Percentiles rank a stretch among this genome's conserved stretches.
phyloP scores from a whole-genome alignment of 352 stramenopile species.

The Globisporangium emineosum region DNA sequence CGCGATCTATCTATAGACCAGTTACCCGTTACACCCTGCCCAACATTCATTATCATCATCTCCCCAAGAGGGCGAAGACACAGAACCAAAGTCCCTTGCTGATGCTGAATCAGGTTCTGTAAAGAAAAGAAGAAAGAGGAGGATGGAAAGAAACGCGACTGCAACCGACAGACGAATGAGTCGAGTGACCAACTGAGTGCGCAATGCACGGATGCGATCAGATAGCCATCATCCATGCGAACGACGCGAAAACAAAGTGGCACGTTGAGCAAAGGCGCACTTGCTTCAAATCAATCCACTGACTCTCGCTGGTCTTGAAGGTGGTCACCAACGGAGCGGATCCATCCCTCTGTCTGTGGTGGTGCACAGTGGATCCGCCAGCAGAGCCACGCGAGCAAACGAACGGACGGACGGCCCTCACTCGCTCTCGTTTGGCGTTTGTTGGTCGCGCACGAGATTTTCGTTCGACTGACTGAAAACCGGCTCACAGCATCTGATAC shows the following conservation, averaged over 20 bases:
- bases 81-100: neutral
- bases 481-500: constrained; percentile 7
- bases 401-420: neutral
- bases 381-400: neutral
- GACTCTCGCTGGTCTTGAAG: neutral
- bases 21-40: neutral
- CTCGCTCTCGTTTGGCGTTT: neutral
- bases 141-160: neutral
- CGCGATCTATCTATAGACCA: neutral
- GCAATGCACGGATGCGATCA: constrained; percentile 3
- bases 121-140: neutral
- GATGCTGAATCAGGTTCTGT: neutral
- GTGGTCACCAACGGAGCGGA: neutral
- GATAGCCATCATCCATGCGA: neutral
- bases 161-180: neutral
- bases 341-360: neutral
- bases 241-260: constrained; percentile 1
- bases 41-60: neutral
- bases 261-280: neutral
- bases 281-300: neutral
- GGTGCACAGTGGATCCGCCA: neutral
- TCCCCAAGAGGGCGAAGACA: neutral
- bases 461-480: constrained; percentile 9
- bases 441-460: constrained; percentile 12
- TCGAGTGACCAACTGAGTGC: neutral